Conservation (phyloP, 208 protist genomes). For the Leishmania guyanensis region DNA sequence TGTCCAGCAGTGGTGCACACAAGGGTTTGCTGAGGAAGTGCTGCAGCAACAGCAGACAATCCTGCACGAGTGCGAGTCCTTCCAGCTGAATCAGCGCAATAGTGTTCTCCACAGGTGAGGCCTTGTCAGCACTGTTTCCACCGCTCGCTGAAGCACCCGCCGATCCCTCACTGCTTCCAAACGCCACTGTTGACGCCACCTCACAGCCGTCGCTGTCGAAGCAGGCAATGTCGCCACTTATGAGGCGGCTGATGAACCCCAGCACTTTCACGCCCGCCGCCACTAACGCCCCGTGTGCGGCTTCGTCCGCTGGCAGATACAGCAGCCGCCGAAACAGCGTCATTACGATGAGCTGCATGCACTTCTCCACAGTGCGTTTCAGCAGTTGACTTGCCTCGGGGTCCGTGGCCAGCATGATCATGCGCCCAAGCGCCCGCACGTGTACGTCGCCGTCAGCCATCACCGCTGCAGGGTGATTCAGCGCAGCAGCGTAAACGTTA, state of each 20-base stretch:
- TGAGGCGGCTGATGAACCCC: conserved; percentile 53
- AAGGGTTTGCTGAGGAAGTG: conserved; percentile 10
- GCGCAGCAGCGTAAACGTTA: conserved; percentile 48
- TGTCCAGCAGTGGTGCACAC: conserved; percentile 39
- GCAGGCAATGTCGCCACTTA: conserved; percentile 40
- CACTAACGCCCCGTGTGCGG: conserved; percentile 15
- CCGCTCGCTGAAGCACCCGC: conserved; percentile 11
- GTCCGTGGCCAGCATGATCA: conserved; percentile 33
- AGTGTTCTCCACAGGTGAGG: conserved; percentile 21
- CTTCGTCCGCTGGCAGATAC: conserved; percentile 1
- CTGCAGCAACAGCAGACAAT: conserved; percentile 56
- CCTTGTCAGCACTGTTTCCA: conserved; percentile 23
- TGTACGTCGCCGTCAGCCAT: conserved; percentile 23
- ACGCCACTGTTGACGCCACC: conserved; percentile 10
- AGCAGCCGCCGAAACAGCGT: conserved; percentile 27
- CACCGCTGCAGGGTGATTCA: conserved; percentile 45
- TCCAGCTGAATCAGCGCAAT: conserved; percentile 66
- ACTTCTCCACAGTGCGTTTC: conserved; percentile 34
- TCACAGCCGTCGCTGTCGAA: conserved; percentile 39
- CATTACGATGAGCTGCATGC: conserved; percentile 29
- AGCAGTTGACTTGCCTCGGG: conserved; percentile 26
- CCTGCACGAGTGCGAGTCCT: conserved; percentile 72
- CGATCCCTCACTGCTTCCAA: conserved; percentile 9
- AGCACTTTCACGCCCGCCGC: conserved; percentile 30
- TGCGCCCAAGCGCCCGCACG: conserved; percentile 30